Base-by-base conservation (phyloP, 2,329 filamentous ascomycete genomes). In the Bipolaris bicolor region DNA sequence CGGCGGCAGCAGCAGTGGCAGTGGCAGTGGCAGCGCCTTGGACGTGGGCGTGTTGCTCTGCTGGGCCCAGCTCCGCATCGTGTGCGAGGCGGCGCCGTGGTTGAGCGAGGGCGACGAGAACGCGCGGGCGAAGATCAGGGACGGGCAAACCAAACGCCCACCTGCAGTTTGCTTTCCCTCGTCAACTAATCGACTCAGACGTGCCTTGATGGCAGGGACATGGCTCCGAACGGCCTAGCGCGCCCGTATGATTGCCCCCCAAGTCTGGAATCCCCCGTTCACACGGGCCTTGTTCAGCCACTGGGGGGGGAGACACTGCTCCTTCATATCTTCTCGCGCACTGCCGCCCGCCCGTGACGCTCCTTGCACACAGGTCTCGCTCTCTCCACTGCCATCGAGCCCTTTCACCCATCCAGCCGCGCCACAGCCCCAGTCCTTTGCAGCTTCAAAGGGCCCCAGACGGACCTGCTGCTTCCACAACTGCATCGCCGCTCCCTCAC, bases 271-370 rank as follows among this genome's bases (percentile, higher is more conserved):
- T 58, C 52, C 58, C 58, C 51, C 56, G 56, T 55, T 44, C 40
- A 64, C 65, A 65, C 64, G 64, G 59, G 60, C 62, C 64, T 61
- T 55, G 51, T 52, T 58, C 52, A 57, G 52, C 58, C 43, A 58
- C 55, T 41, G 60, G 50, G 52, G 56, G 44, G 54, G 56, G 50
- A 53, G 53, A 49, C 47, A 20, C 41, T 37, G 54, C 60, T 52
- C 26, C 26, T 29, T 29, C 53, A 62, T 49, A 57, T 53, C 55
- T 55, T 54, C 46, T 52, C 55, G 60, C 60, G 50, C 51, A 57
- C 54, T 47, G 57, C 48, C 58, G 39, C 46, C 50, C 50, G 44
- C 55, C 41, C 50, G 51, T 26, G 44, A 34, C 55, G 49, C 44
- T 53, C 37, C 16, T 48, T 48, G n/a, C 33, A 39, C 33, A 34